These are phyloP conservation scores for Trichosporon coremiiforme DNA, from an alignment of 1,284 basidiomycete genomes.

Conservation along the genomic window DNA sequence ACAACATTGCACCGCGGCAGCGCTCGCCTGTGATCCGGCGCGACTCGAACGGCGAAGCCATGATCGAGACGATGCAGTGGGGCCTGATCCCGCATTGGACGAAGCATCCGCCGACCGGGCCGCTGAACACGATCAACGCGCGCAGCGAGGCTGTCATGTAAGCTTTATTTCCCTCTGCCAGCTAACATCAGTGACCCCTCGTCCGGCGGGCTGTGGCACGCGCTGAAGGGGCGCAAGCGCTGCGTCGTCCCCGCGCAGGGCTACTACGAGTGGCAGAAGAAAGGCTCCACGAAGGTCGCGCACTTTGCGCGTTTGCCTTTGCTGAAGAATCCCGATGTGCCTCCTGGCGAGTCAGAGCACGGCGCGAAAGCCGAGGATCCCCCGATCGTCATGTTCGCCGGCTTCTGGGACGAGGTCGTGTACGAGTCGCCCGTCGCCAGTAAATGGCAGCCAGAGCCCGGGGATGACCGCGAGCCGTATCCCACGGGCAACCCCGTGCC, in stretches of 20 bases:
- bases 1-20: slow-evolving; percentile 52
- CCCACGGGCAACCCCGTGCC: too few relatives aligned
- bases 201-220: slow-evolving; percentile 72
- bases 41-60: slow-evolving; percentile 54
- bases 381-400: slow-evolving; percentile 79
- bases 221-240: slow-evolving; percentile 73
- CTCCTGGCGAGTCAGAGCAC: slow-evolving; percentile 18
- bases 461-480: slow-evolving; percentile 41
- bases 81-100: slow-evolving; percentile 84
- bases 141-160: slow-evolving; percentile 78
- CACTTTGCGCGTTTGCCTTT: slow-evolving; percentile 70
- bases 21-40: slow-evolving; percentile 47
- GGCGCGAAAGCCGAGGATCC: slow-evolving; percentile 58
- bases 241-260: slow-evolving; percentile 79
- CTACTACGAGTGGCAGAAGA: slow-evolving; percentile 90
- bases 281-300: slow-evolving; percentile 73
- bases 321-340: background rate
- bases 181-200: slow-evolving; percentile 44
- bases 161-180: slow-evolving; percentile 32
- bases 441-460: slow-evolving; percentile 33
- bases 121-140: slow-evolving; percentile 84
- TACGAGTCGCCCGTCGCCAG: slow-evolving; percentile 54
- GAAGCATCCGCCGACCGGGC: slow-evolving; percentile 67
- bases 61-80: slow-evolving; percentile 66
- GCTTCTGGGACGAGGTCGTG: slow-evolving; percentile 75